Evolutionary conservation across 495 filamentous ascomycete species (phyloP), one percentile per base, ranked within the genome.

Genomic region (Penicillium arizonense): DNA sequence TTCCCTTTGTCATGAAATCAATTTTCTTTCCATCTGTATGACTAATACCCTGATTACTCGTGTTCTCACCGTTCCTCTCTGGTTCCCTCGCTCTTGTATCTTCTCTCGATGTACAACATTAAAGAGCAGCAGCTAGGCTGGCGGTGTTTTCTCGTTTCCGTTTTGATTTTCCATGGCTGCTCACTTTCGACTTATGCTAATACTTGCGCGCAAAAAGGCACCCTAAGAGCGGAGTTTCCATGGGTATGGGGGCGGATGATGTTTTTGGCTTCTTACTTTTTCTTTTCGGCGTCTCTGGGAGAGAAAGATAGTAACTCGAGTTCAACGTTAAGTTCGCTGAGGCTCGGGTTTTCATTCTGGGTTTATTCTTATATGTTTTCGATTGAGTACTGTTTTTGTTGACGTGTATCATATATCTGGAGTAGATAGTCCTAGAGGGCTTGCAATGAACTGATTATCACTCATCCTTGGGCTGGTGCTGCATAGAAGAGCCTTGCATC

Each of bases 31-130:
- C 1, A 30, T 58, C 48, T 59, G 59, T 58, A 64, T 39, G 48
- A 64, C 33, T 63, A 59, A 62, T 63, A 65, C 54, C 59, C 56
- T 55, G 49, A 48, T 51, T 40, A 38, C 48, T 48, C 21, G 39
- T 45, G 34, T 50, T 42, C 33, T 4, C 40, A 39, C 47, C 9
- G 35, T 32, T 50, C 35, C 38, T n/a, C 34, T 38, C 23, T 43
- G 45, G 48, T 11, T 37, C 23, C 30, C 47, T 30, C 26, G 33
- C 34, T 40, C 16, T 21, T 41, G 16, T 26, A 40, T 40, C 18
- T 47, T 45, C 33, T 53, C 23, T 41, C 37, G n/a, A 33, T 35
- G 48, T 50, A 43, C 30, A 43, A 43, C 24, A 50, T 43, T 7
- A 11, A 50, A 34, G 38, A 35, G 38, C 48, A 28, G 8, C 18